Conservation (phyloP, 257 asterid species). For the Gardenia jasminoides region DNA sequence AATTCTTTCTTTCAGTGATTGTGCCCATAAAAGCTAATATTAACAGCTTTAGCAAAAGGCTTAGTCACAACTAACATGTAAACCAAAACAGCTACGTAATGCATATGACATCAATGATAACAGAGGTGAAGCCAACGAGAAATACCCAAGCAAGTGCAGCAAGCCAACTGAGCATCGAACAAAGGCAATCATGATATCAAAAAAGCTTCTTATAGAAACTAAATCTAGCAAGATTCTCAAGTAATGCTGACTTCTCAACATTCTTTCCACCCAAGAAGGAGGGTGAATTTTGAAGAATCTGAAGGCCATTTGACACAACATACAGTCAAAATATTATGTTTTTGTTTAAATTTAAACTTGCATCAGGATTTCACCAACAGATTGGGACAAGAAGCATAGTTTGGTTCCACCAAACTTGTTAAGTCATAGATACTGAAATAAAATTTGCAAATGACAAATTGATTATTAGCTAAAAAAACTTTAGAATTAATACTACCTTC, state of each 20-base stretch:
- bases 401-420: too few relatives aligned
- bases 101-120: background rate
- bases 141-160: background rate
- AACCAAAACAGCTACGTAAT: background rate
- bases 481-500: too few relatives aligned
- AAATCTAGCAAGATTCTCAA: background rate
- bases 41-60: background rate
- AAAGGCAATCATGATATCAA: background rate
- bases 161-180: background rate
- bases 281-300: background rate
- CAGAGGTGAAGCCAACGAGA: background rate
- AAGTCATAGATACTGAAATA: too few relatives aligned
- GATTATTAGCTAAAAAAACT: too few relatives aligned
- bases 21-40: background rate
- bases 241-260: background rate
- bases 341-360: too few relatives aligned
- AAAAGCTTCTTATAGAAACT: background rate
- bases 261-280: background rate
- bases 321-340: too few relatives aligned
- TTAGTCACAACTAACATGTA: too few relatives aligned
- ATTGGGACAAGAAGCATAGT: too few relatives aligned
- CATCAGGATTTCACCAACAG: too few relatives aligned
- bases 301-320: background rate
- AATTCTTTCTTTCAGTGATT: background rate
- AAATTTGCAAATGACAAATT: too few relatives aligned